These are phyloP conservation scores for Botrytis squamosa DNA, from an alignment of 2,329 filamentous ascomycete species.

Conservation along the genomic window DNA sequence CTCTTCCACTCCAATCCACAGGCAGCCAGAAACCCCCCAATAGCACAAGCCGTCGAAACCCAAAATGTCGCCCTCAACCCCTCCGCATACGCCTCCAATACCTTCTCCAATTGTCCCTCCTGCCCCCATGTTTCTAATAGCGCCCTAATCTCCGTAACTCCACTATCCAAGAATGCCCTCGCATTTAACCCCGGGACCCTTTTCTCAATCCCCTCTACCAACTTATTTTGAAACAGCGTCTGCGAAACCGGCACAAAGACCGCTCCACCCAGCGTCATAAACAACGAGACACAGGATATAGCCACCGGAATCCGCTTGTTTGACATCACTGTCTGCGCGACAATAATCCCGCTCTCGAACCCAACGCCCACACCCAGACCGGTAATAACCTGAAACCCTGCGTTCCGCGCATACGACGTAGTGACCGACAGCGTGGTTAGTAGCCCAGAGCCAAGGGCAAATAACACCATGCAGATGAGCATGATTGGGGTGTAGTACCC, in stretches of 20 bases:
- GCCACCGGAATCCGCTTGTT: conserved; percentile 51
- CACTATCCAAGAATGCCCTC: conserved; percentile 50
- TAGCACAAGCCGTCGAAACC: conserved; percentile 50
- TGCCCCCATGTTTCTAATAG: conserved; percentile 46
- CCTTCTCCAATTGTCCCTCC: conserved; percentile 43
- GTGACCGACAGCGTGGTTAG: conserved; percentile 44
- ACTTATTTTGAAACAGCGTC: conserved; percentile 63
- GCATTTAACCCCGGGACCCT: conserved; percentile 48
- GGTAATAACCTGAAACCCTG: conserved; percentile 57
- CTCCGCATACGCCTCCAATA: conserved; percentile 56
- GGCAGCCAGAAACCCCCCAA: conserved; percentile 36
- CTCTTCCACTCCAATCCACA: conserved; percentile 53
- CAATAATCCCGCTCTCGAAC: conserved; percentile 31
- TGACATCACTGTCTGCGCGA: conserved; percentile 51
- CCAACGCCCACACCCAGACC: conserved; percentile 29
- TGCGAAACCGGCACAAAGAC: conserved; percentile 64
- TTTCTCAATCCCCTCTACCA: conserved; percentile 51
- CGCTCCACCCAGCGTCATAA: conserved; percentile 64
- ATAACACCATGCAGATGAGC: conserved; percentile 42
- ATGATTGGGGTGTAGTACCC: conserved; percentile 49
- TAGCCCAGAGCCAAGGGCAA: conserved; percentile 43
- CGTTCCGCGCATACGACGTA: conserved; percentile 50
- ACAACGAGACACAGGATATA: conserved; percentile 56
- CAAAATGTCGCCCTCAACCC: conserved; percentile 54
- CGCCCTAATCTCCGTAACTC: conserved; percentile 49